A percentile compares a stretch with the other conserved stretches of the same genome.
These are phyloP conservation scores for Colletotrichum sp. DNA, from an alignment of 2,329 filamentous ascomycete genomes.

Conservation along the genomic window DNA sequence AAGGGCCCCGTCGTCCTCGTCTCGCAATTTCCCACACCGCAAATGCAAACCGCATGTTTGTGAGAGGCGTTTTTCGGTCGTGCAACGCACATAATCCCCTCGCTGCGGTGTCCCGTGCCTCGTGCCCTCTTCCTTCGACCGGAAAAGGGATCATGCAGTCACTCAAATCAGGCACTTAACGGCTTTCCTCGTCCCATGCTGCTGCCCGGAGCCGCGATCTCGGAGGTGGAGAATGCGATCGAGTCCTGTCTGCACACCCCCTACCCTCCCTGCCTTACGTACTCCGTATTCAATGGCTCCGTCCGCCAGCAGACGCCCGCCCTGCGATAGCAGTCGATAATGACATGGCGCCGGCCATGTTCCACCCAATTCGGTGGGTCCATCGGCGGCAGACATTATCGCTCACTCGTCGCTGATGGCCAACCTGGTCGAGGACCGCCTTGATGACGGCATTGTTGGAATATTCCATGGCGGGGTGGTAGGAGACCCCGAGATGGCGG, in stretches of 20 bases:
- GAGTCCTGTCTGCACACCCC: conserved; percentile 12
- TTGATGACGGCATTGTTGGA: conserved; percentile 16
- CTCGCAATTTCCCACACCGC: conserved; percentile 8
- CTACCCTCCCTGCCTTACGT: background rate
- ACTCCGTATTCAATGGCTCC: background rate
- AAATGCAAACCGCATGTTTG: conserved; percentile 9
- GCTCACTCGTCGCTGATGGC: background rate
- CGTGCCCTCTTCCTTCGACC: background rate
- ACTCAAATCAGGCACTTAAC: background rate
- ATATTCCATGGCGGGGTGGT: conserved; percentile 5
- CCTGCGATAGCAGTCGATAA: background rate
- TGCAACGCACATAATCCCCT: conserved; percentile 6
- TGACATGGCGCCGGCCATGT: background rate
- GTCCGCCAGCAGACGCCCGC: background rate
- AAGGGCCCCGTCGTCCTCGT: background rate
- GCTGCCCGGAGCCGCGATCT: conserved; percentile 18
- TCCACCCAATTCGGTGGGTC: conserved; percentile 8
- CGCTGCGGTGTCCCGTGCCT: background rate
- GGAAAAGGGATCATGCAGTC: background rate
- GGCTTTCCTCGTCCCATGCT: conserved; percentile 2
- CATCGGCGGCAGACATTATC: conserved; percentile 3
- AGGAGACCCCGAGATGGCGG: background rate
- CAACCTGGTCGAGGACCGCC: background rate
- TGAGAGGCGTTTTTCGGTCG: background rate
- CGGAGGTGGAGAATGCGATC: conserved; percentile 15